These are phyloP conservation scores for Tuctoria greenei DNA, from an alignment of 176 grass and related monocot genomes.

Conservation along the genomic window DNA sequence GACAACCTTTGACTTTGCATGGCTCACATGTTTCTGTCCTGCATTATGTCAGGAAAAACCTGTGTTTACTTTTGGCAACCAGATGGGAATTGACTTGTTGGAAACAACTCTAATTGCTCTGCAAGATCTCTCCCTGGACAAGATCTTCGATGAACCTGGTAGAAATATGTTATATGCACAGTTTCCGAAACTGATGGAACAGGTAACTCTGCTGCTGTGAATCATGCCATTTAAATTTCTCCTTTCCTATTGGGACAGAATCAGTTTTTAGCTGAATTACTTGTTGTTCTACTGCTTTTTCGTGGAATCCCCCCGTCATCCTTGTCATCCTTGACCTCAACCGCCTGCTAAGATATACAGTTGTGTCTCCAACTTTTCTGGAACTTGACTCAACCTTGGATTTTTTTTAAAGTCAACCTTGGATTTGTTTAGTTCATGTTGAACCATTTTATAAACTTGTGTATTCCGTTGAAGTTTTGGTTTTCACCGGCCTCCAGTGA, in stretches of 20 bases:
- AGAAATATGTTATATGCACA: constrained; percentile 58
- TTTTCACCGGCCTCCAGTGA: background rate
- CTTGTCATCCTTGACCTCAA: background rate
- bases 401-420: too few species aligned
- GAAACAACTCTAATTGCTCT: constrained; percentile 90
- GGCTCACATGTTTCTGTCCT: constrained; percentile 15
- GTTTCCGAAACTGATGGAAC: constrained; percentile 91
- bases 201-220: constrained; percentile 46
- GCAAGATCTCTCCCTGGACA: constrained; percentile 92
- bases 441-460: background rate
- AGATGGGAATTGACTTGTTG: constrained; percentile 96
- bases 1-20: constrained; percentile 7
- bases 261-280: background rate
- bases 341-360: background rate
- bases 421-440: too few species aligned
- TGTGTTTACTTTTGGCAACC: constrained; percentile 85
- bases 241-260: background rate
- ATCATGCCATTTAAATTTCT: background rate
- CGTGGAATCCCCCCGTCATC: background rate
- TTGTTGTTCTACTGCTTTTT: background rate
- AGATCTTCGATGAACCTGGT: constrained; percentile 86
- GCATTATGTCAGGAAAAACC: constrained; percentile 68
- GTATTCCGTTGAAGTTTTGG: background rate
- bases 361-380: too few species aligned
- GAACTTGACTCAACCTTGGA: too few species aligned